phyloP scores from a whole-genome alignment of 2,329 filamentous ascomycete species.

The Neofusicoccum kwambonambiense region DNA sequence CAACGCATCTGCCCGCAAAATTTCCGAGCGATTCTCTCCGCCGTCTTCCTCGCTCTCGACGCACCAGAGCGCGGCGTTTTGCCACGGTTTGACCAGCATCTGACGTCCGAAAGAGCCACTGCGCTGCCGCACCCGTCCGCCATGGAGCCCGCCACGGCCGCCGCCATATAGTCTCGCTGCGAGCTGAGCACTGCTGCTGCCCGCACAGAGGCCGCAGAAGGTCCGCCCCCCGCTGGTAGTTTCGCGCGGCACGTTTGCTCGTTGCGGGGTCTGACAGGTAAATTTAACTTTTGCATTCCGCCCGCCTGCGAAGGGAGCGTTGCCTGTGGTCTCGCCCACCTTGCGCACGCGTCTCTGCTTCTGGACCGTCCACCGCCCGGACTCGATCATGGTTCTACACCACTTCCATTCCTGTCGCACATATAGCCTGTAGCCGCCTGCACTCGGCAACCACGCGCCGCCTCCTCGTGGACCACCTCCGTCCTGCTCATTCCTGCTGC shows the following conservation, averaged over 20 bases:
- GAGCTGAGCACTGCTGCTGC: background rate
- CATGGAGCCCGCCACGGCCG: background rate
- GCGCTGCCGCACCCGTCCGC: background rate
- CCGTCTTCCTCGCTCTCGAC: background rate
- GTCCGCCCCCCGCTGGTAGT: background rate
- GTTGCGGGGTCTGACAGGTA: background rate
- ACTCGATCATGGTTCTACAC: background rate
- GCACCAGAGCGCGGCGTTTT: background rate
- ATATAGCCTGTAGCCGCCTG: background rate
- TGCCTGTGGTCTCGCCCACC: background rate
- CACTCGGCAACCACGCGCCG: background rate
- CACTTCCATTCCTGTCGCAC: background rate
- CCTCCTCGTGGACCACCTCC: background rate
- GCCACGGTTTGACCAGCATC: background rate
- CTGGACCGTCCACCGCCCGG: background rate
- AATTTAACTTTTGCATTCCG: background rate
- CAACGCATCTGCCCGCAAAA: background rate
- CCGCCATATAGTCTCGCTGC: conserved; percentile 5
- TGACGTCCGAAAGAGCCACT: background rate
- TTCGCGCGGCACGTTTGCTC: background rate
- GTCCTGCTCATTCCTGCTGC: background rate
- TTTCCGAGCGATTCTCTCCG: background rate
- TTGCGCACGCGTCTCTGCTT: background rate
- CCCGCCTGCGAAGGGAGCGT: background rate
- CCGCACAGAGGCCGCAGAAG: background rate